phyloP scores from a whole-genome alignment of 2,329 filamentous ascomycete species.

The Biscogniauxia mediterranea region DNA sequence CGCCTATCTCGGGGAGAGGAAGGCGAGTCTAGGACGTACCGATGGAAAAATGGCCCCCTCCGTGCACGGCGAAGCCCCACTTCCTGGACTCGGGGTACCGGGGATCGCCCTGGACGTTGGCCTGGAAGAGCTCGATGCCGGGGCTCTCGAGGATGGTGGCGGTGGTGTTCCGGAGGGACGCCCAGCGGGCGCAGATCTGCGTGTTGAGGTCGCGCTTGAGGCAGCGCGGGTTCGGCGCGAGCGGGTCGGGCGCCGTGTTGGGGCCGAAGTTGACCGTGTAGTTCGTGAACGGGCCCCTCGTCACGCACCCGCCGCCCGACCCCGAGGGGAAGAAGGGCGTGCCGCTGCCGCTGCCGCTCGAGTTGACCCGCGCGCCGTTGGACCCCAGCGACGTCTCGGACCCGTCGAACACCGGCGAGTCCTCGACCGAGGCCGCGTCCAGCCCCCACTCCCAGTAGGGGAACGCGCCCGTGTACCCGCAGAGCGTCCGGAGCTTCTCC shows the following conservation, averaged over 20 bases:
- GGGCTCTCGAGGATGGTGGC: conserved; percentile 36
- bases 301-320: conserved; percentile 53
- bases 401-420: conserved; percentile 46
- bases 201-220: conserved; percentile 42
- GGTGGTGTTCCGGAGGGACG: conserved; percentile 34
- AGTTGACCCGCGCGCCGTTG: conserved; percentile 39
- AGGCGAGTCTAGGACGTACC: conserved; percentile 21
- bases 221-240: conserved; percentile 42
- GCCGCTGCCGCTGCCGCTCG: conserved; percentile 2
- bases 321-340: conserved; percentile 40
- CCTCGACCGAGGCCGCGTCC: conserved; percentile 35
- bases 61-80: conserved; percentile 31
- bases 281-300: conserved; percentile 43
- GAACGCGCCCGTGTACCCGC: conserved; percentile 35
- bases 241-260: conserved; percentile 28
- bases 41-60: conserved; percentile 37
- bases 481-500: conserved; percentile 33
- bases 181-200: conserved; percentile 29
- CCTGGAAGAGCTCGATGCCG: conserved; percentile 40
- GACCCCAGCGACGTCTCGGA: conserved; percentile 43
- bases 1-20: too few species aligned
- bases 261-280: conserved; percentile 41
- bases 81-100: conserved; percentile 26
- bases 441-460: conserved; percentile 38
- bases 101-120: conserved; percentile 40